Evolutionary conservation across 2,329 filamentous ascomycete species (phyloP).

Genomic region (Hypoxylon sp.): DNA sequence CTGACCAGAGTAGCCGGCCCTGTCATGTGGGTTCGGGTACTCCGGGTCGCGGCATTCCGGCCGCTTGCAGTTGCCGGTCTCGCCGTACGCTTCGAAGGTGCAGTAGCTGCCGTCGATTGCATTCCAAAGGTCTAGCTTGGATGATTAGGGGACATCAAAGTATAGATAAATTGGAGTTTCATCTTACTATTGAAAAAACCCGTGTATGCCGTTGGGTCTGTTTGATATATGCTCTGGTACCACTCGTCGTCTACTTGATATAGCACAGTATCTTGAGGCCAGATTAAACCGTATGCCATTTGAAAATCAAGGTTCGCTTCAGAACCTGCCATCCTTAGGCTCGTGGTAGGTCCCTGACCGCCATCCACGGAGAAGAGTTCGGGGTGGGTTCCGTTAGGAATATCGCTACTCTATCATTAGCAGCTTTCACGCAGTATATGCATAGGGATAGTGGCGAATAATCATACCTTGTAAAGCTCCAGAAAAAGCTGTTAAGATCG

Average conservation of each 20-base stretch:
- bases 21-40: slow-evolving; percentile 64
- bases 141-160: not conserved
- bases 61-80: slow-evolving; percentile 61
- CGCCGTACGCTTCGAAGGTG: slow-evolving; percentile 64
- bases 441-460: not conserved
- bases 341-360: slow-evolving; percentile 51
- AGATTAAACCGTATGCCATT: slow-evolving; percentile 64
- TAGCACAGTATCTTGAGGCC: slow-evolving; percentile 63
- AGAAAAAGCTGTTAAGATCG: slow-evolving; percentile 59
- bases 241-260: slow-evolving; percentile 64
- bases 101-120: slow-evolving; percentile 69
- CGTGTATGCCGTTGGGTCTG: slow-evolving; percentile 48
- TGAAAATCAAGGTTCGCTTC: slow-evolving; percentile 66
- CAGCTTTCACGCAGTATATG: not conserved
- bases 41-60: slow-evolving; percentile 63
- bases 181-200: slow-evolving; percentile 54
- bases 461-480: slow-evolving; percentile 49
- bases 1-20: slow-evolving; percentile 65
- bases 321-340: slow-evolving; percentile 51
- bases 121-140: slow-evolving; percentile 61
- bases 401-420: slow-evolving; percentile 47
- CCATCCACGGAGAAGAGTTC: slow-evolving; percentile 57
- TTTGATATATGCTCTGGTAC: slow-evolving; percentile 54
- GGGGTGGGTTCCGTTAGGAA: slow-evolving; percentile 59
- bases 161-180: not conserved